Evolutionary conservation across 306 rosid species (phyloP), one percentile per base, ranked within the genome.

Genomic region (Macrotyloma uniflorum): DNA sequence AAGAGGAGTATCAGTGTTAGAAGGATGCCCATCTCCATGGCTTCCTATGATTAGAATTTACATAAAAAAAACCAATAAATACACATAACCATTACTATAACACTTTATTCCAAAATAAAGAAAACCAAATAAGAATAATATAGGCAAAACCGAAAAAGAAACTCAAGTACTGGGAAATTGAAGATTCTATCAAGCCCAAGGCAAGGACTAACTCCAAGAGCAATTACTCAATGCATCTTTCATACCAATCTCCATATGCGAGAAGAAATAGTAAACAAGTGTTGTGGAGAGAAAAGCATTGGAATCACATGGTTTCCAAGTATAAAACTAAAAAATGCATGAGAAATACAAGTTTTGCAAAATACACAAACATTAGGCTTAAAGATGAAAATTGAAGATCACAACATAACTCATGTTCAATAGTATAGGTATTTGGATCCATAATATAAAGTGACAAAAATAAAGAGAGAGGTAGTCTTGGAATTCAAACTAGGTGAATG

Each of bases 11-110:
- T 93, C 98, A 3, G 98, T 93, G 83, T 93, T 93, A 71, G 98
- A 43, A 72, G 97, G 97, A 88, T 93, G 98, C 72, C 98, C 98
- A 75, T 93, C 98, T 67, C 98, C 98, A 53, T 93, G 98, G 87
- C 97, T 93, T 78, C 98, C 98, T 91, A 67, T 70, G 58, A 78
- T 30, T 46, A 59, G 57, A 55, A 72, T 46, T 53, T 19, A 65
- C 69, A 83, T 45, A 64, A 69, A 28, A 11, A 46, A 55, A 32
- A 2, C 1, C 58, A 61, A 36, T n/a, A 51, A 66, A 43, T 65
- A 24, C 15, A 10, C 18, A 75, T 75, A 88, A 78, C 67, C 75
- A 47, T 66, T 26, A 46, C 24, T 43, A 38, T 18, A 59, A 53
- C 28, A 62, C 19, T 77, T 55, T 62, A 28, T 57, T 75, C 72